Conservation (phyloP, 2,329 filamentous ascomycete genomes). For the Stachybotrys chlorohalonatus region DNA sequence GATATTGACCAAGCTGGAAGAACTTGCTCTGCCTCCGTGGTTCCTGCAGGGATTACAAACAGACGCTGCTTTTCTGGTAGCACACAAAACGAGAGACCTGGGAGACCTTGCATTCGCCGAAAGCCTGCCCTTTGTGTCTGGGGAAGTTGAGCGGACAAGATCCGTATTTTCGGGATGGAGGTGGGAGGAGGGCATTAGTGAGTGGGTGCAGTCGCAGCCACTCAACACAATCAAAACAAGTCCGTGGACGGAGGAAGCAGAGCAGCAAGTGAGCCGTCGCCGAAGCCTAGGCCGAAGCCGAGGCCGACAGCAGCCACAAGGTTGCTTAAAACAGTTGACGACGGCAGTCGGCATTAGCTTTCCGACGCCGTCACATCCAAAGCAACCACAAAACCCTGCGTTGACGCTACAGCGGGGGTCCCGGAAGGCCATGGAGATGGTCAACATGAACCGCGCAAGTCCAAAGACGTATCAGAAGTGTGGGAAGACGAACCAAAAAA, state of each 20-base stretch:
- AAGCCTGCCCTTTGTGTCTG: conserved; percentile 17
- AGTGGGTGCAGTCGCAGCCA: conserved; percentile 23
- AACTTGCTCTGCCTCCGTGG: conserved; percentile 19
- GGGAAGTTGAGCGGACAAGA: conserved; percentile 5
- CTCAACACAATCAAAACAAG: conserved; percentile 1
- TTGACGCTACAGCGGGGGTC: background rate
- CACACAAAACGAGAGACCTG: conserved; percentile 42
- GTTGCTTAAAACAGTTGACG: background rate
- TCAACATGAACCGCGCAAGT: background rate
- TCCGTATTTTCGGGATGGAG: conserved; percentile 25
- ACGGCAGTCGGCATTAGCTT: background rate
- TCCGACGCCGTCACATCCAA: too few species aligned
- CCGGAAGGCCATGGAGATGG: background rate
- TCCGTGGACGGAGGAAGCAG: background rate
- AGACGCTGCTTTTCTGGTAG: conserved; percentile 41
- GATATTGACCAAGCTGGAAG: conserved; percentile 31
- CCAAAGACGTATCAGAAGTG: too few species aligned
- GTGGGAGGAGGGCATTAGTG: conserved; percentile 32
- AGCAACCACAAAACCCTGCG: background rate
- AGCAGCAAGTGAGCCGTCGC: background rate
- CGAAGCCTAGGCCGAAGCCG: background rate
- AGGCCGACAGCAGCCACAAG: background rate
- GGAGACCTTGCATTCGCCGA: conserved; percentile 47
- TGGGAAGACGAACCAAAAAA: background rate
- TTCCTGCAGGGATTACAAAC: conserved; percentile 28